A percentile compares a stretch with the other conserved stretches of the same genome.
phyloP scores from a whole-genome alignment of 805 yeast species.

The Blastobotrys americana region DNA sequence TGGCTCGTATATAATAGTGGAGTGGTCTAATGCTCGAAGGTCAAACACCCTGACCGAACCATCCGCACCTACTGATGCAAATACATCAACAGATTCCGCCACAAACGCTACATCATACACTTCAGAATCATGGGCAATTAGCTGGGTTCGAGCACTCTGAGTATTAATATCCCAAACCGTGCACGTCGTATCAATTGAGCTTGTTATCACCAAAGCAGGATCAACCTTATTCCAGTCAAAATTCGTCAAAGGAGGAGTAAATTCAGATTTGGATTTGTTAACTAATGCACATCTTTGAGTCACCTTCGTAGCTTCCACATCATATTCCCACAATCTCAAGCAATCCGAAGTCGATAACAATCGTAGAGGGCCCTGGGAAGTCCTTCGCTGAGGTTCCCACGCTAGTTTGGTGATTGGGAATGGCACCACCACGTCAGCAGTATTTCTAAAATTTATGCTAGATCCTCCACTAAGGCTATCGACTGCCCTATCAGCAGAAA shows the following conservation, averaged over 20 bases:
- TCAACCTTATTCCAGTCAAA: slow-evolving; percentile 86
- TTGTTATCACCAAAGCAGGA: slow-evolving; percentile 64
- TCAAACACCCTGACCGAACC: slow-evolving; percentile 93
- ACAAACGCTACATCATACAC: slow-evolving; percentile 88
- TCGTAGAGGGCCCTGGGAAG: slow-evolving; percentile 31
- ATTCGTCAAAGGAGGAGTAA: slow-evolving; percentile 82
- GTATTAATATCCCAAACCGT: slow-evolving; percentile 85
- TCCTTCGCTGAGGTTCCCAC: slow-evolving; percentile 54
- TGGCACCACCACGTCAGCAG: slow-evolving; percentile 47
- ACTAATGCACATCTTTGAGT: slow-evolving; percentile 37
- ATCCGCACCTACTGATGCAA: slow-evolving; percentile 91
- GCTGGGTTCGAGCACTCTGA: slow-evolving; percentile 75
- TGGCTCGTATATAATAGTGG: slow-evolving; percentile 85
- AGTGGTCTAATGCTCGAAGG: slow-evolving; percentile 79
- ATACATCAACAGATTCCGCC: slow-evolving; percentile 63
- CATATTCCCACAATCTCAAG: slow-evolving; percentile 54
- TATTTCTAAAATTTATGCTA: slow-evolving; percentile 36
- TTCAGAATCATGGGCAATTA: slow-evolving; percentile 93
- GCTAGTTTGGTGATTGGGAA: slow-evolving; percentile 66
- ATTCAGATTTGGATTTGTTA: slow-evolving; percentile 36
- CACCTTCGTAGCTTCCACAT: slow-evolving; percentile 29
- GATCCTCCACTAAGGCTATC: background rate
- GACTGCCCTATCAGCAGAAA: slow-evolving; percentile 6
- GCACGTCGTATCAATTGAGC: slow-evolving; percentile 93
- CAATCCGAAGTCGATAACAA: slow-evolving; percentile 69